Evolutionary conservation across 2,329 filamentous ascomycete genomes (phyloP).

Genomic region (Cytospora piceae): DNA sequence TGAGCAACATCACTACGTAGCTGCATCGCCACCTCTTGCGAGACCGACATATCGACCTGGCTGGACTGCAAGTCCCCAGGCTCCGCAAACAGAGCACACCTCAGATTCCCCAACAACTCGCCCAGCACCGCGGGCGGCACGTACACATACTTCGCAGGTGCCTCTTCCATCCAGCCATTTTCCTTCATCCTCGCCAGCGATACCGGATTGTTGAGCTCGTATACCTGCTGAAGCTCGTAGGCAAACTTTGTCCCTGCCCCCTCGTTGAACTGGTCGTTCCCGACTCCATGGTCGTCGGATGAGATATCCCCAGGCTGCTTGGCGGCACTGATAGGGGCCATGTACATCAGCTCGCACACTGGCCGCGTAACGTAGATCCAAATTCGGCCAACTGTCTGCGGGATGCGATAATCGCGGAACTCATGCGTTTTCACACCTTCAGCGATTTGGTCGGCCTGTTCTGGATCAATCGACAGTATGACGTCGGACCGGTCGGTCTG

Average conservation of each 20-base stretch:
- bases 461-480: conserved; percentile 53
- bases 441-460: conserved; percentile 53
- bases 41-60: conserved; percentile 44
- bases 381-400: conserved; percentile 58
- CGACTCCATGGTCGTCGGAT: conserved; percentile 46
- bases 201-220: conserved; percentile 65
- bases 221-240: conserved; percentile 60
- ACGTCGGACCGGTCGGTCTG: conserved; percentile 57
- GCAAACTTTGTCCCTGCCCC: conserved; percentile 48
- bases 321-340: conserved; percentile 57
- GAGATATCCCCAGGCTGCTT: conserved; percentile 53
- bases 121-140: conserved; percentile 61
- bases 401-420: conserved; percentile 59
- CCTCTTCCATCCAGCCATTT: conserved; percentile 57
- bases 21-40: conserved; percentile 57
- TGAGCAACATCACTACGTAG: conserved; percentile 49
- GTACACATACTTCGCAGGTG: conserved; percentile 56
- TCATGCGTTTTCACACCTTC: conserved; percentile 57
- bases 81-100: conserved; percentile 53
- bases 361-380: conserved; percentile 63
- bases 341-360: conserved; percentile 57
- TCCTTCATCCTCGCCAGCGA: conserved; percentile 54
- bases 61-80: conserved; percentile 31
- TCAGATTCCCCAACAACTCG: conserved; percentile 61
- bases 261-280: conserved; percentile 57